phyloP scores from a whole-genome alignment of 2,329 filamentous ascomycete species.

The Stachybotrys elegans region DNA sequence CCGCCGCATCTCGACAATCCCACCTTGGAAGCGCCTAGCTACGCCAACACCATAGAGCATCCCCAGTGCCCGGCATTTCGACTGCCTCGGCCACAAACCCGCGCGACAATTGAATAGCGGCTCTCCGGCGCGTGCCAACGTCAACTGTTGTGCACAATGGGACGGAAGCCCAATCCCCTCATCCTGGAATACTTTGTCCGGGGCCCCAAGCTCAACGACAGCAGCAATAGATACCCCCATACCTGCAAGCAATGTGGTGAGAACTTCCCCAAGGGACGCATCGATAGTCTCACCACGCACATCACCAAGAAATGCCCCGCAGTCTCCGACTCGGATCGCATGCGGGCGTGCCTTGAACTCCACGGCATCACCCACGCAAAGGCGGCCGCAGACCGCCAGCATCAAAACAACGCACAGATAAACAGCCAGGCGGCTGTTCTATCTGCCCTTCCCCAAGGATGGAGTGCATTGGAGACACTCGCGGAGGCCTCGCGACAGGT shows the following conservation, averaged over 20 bases:
- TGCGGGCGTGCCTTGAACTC: constrained; percentile 68
- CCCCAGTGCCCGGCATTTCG: no score
- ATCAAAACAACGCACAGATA: constrained; percentile 17
- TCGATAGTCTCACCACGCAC: constrained; percentile 76
- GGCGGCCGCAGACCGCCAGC: constrained; percentile 24
- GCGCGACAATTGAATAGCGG: no score
- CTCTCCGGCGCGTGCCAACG: not conserved
- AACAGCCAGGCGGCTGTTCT: constrained; percentile 22
- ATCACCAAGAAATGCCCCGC: constrained; percentile 83
- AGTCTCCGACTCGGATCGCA: constrained; percentile 67
- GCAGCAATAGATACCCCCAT: constrained; percentile 87
- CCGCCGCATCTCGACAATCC: constrained; percentile 7
- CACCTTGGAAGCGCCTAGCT: constrained; percentile 2
- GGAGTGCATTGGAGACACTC: constrained; percentile 79
- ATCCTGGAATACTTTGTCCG: constrained; percentile 86
- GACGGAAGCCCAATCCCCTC: constrained; percentile 76
- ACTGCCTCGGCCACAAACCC: no score
- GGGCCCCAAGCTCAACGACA: constrained; percentile 80
- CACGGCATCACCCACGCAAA: constrained; percentile 60
- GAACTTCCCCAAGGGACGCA: constrained; percentile 83
- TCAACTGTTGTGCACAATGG: constrained; percentile 48
- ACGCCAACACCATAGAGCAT: not conserved
- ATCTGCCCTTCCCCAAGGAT: constrained; percentile 48
- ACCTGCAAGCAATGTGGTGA: constrained; percentile 86
- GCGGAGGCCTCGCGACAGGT: constrained; percentile 84